These are phyloP conservation scores for Chlamydomonas asymmetrica DNA, from an alignment of 139 green algal genomes.

Conservation along the genomic window DNA sequence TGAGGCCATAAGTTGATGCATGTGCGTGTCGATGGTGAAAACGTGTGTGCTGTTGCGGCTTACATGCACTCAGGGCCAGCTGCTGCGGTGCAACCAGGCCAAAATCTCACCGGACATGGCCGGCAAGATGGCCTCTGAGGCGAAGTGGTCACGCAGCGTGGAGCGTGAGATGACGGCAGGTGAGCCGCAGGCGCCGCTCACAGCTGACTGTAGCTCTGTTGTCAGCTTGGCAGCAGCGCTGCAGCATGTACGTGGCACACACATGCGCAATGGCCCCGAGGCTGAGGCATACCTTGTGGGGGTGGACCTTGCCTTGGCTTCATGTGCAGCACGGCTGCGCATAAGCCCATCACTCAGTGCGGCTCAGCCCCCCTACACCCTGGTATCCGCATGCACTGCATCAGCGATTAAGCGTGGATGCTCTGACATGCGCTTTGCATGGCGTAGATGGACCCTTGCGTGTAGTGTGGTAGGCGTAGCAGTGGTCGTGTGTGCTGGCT, in stretches of 20 bases:
- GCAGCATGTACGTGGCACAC: background rate
- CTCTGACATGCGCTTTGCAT: background rate
- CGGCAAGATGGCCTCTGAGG: slow-evolving; percentile 1
- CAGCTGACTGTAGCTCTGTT: no score
- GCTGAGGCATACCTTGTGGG: background rate
- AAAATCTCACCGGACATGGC: background rate
- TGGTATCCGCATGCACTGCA: no score
- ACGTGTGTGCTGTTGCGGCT: background rate
- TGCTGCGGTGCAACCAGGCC: slow-evolving; percentile 10
- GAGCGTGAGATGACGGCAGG: background rate
- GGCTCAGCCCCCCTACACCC: no score
- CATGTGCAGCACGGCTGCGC: background rate
- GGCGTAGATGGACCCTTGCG: background rate
- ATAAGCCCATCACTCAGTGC: no score
- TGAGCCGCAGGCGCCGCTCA: background rate
- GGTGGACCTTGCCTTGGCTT: background rate
- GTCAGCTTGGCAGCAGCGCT: no score
- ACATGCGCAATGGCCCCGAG: background rate
- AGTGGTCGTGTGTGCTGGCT: background rate
- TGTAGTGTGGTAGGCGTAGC: background rate
- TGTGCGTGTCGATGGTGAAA: background rate
- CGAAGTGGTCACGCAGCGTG: background rate
- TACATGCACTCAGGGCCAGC: slow-evolving; percentile 4
- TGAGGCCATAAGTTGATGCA: background rate
- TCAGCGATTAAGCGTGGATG: background rate